These are phyloP conservation scores for Mortierella sp. DNA, from an alignment of 371 early-diverging fungal genomes.

Conservation along the genomic window DNA sequence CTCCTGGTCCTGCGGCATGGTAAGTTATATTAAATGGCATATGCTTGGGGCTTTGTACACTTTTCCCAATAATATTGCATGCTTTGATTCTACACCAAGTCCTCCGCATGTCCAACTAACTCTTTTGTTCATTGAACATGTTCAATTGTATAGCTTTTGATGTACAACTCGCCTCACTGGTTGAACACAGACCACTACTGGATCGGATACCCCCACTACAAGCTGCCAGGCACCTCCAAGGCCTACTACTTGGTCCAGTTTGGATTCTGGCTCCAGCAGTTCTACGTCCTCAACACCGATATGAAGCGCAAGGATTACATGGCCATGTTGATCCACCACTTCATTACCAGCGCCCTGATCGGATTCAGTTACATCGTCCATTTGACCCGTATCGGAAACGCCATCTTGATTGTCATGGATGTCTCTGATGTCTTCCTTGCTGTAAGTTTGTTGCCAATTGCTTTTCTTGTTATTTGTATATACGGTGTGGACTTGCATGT, in stretches of 20 bases:
- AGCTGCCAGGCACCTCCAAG: conserved; percentile 67
- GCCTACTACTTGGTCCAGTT: conserved; percentile 83
- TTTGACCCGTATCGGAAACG: conserved; percentile 85
- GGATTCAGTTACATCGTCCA: conserved; percentile 76
- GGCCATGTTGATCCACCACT: conserved; percentile 86
- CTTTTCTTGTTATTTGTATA: background rate
- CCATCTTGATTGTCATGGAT: conserved; percentile 86
- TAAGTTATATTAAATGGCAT: conserved; percentile 25
- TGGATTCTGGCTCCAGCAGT: conserved; percentile 86
- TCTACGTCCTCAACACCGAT: conserved; percentile 82
- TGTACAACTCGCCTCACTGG: conserved; percentile 81
- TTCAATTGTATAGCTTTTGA: conserved; percentile 48
- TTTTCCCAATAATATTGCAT: background rate
- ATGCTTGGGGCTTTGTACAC: background rate
- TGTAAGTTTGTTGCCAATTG: conserved; percentile 53
- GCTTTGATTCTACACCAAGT: background rate
- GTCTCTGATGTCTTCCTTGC: conserved; percentile 86
- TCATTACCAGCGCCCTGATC: conserved; percentile 80
- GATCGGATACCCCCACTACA: conserved; percentile 80
- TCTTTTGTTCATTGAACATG: background rate
- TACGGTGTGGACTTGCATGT: background rate
- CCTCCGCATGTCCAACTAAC: background rate
- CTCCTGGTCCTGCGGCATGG: conserved; percentile 78
- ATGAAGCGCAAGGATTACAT: conserved; percentile 84
- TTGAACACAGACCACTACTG: conserved; percentile 78